Evolutionary conservation across 805 yeast species (phyloP).

Genomic region (Candida ficus): DNA sequence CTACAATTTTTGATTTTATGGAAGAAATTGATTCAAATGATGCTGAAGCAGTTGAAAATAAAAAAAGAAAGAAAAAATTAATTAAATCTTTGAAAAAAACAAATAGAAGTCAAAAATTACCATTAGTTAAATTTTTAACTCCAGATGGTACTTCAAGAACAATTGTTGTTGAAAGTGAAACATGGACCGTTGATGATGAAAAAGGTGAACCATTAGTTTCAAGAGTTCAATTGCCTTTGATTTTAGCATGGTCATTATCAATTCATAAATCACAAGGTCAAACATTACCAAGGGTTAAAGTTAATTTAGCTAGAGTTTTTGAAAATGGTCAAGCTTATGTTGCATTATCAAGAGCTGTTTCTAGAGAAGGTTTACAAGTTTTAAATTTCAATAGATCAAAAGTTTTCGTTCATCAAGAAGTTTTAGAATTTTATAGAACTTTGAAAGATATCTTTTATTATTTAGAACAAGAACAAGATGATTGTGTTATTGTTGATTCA

Average conservation of each 20-base stretch:
- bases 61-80: conserved; percentile 43
- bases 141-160: conserved; percentile 70
- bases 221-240: conserved; percentile 77
- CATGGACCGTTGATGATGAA: conserved; percentile 77
- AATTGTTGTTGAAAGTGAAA: conserved; percentile 77
- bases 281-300: conserved; percentile 69
- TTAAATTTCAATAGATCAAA: conserved; percentile 59
- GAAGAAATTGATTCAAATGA: conserved; percentile 23
- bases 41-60: conserved; percentile 27
- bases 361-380: conserved; percentile 79
- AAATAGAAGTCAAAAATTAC: conserved; percentile 49
- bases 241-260: conserved; percentile 95
- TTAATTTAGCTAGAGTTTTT: conserved; percentile 70
- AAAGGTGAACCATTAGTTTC: conserved; percentile 61
- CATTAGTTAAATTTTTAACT: conserved; percentile 71
- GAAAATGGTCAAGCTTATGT: conserved; percentile 96
- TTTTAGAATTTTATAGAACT: conserved; percentile 59
- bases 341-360: conserved; percentile 86
- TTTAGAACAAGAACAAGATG: conserved; percentile 6
- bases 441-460: conserved; percentile 32
- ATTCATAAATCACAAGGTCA: conserved; percentile 97
- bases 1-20: conserved; percentile 46
- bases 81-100: conserved; percentile 37
- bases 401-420: conserved; percentile 68
- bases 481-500: too few relatives aligned